A percentile compares a stretch with the other conserved stretches of the same genome.
Conservation (phyloP, 1,284 basidiomycete species). For the Rhodotorula sp. region DNA sequence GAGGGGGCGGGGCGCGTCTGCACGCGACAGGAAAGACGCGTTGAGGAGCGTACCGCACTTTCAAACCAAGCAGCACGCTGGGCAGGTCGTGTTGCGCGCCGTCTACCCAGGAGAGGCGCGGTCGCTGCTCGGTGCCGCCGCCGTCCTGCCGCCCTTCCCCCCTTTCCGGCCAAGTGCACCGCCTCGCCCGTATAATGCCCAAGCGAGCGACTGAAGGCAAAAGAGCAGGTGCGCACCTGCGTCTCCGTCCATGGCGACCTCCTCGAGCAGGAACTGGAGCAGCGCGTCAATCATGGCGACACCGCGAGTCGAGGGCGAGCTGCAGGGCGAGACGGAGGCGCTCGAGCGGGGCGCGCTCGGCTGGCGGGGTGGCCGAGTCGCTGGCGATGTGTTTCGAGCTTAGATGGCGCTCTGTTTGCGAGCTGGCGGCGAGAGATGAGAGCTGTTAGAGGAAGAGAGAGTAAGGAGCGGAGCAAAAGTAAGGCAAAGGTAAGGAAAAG, state of each 20-base stretch:
- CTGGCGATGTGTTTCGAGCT: too few relatives aligned
- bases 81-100: background rate
- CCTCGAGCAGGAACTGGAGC: conserved; percentile 69
- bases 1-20: too few relatives aligned
- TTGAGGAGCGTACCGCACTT: conserved; percentile 7
- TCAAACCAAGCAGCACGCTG: background rate
- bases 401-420: background rate
- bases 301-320: background rate
- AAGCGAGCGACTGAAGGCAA: too few relatives aligned
- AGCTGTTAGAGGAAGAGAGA: too few relatives aligned
- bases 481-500: too few relatives aligned
- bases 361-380: too few relatives aligned
- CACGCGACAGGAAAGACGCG: conserved; percentile 13
- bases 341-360: too few relatives aligned
- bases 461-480: too few relatives aligned
- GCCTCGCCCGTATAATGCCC: background rate
- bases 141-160: background rate
- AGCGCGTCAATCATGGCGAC: conserved; percentile 66
- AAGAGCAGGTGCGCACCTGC: conserved; percentile 59
- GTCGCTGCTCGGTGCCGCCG: too few relatives aligned
- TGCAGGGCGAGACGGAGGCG: too few relatives aligned
- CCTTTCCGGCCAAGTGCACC: background rate
- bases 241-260: conserved; percentile 80
- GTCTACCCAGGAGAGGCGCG: too few relatives aligned
- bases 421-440: background rate